Conservation (phyloP, 495 filamentous ascomycete species). For the Barbatosphaeria neglecta region DNA sequence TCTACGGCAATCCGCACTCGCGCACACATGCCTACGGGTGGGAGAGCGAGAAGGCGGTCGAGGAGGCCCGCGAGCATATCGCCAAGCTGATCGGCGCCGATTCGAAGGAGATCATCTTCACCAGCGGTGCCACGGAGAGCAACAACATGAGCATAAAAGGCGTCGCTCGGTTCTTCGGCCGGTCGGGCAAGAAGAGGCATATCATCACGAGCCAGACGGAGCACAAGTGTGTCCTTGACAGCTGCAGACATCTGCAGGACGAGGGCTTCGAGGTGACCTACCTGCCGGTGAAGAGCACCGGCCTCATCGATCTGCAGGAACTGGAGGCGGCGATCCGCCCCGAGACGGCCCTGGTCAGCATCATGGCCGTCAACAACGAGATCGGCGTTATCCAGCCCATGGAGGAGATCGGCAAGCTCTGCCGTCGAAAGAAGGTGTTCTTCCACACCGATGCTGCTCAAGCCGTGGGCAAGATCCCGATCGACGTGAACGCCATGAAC, state of each 20-base stretch:
- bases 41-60: slow-evolving; percentile 92
- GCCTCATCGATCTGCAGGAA: slow-evolving; percentile 71
- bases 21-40: slow-evolving; percentile 97
- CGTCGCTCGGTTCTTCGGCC: slow-evolving; percentile 86
- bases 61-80: slow-evolving; percentile 71
- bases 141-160: slow-evolving; percentile 99
- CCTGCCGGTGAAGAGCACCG: slow-evolving; percentile 75
- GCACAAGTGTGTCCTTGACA: slow-evolving; percentile 97
- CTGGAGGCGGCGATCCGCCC: slow-evolving; percentile 86
- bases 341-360: slow-evolving; percentile 82
- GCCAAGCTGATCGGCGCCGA: slow-evolving; percentile 86
- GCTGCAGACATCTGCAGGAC: slow-evolving; percentile 90
- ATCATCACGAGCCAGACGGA: slow-evolving; percentile 96
- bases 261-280: slow-evolving; percentile 96
- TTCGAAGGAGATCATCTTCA: slow-evolving; percentile 97
- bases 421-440: slow-evolving; percentile 84
- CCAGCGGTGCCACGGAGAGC: slow-evolving; percentile 92
- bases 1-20: slow-evolving; percentile 96
- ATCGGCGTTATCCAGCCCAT: slow-evolving; percentile 96
- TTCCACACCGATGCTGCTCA: slow-evolving; percentile 98
- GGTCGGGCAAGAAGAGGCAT: slow-evolving; percentile 93
- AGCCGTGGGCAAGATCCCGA: slow-evolving; percentile 91
- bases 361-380: slow-evolving; percentile 99
- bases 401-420: slow-evolving; percentile 86
- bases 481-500: slow-evolving; percentile 95